phyloP scores from a whole-genome alignment of 768 basidiomycete genomes.

The Fomitopsis serialis region DNA sequence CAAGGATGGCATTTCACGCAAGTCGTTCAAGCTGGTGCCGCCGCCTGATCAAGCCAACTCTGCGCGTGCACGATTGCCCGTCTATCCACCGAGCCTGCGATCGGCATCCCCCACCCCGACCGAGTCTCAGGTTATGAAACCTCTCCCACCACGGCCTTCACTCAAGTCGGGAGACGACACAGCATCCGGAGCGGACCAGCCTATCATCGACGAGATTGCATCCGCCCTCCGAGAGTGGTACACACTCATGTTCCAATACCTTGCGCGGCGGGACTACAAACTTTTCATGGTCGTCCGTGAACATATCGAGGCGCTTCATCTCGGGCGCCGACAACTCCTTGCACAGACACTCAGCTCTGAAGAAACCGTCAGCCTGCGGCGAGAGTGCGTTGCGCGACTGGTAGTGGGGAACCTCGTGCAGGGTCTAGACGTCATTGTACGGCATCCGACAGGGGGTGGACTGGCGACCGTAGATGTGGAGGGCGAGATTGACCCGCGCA shows the following conservation, averaged over 20 bases:
- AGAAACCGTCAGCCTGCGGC: conserved; percentile 75
- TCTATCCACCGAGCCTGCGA: conserved; percentile 71
- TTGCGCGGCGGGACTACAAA: conserved; percentile 83
- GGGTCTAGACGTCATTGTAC: conserved; percentile 91
- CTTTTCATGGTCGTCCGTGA: conserved; percentile 82
- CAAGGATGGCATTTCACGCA: conserved; percentile 28
- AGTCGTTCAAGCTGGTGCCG: conserved; percentile 67
- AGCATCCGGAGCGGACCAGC: conserved; percentile 72
- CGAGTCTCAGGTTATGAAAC: conserved; percentile 62
- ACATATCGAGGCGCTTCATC: conserved; percentile 87
- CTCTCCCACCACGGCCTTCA: conserved; percentile 85
- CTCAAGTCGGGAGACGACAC: conserved; percentile 95
- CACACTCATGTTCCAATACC: conserved; percentile 84
- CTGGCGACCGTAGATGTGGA: conserved; percentile 89
- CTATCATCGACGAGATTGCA: conserved; percentile 95
- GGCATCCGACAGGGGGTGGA: conserved; percentile 88
- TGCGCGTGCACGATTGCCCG: conserved; percentile 64
- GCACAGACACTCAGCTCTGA: conserved; percentile 83
- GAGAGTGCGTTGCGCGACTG: conserved; percentile 82
- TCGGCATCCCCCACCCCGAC: conserved; percentile 57
- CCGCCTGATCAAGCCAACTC: conserved; percentile 73
- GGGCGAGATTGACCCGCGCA: conserved; percentile 71
- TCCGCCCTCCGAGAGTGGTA: conserved; percentile 97
- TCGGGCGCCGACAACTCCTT: conserved; percentile 86
- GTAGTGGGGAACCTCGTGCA: conserved; percentile 90